phyloP scores from a whole-genome alignment of 169 alveolate genomes.

The Perkinsus olseni region DNA sequence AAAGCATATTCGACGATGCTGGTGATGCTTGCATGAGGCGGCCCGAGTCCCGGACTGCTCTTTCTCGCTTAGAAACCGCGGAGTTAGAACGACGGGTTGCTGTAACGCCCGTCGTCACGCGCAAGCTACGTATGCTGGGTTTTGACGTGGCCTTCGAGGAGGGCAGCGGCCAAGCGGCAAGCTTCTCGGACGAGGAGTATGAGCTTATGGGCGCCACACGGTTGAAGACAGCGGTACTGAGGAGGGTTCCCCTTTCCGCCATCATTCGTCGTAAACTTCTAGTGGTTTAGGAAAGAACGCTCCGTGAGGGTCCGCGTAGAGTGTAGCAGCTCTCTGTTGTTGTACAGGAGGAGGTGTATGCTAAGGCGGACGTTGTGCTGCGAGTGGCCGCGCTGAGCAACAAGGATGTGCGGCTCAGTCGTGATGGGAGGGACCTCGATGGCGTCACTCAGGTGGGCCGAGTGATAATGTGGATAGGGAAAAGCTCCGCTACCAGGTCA shows the following conservation, averaged over 20 bases:
- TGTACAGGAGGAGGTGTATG: background rate
- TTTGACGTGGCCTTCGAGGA: slow-evolving; percentile 44
- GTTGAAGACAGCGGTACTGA: background rate
- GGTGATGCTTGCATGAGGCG: background rate
- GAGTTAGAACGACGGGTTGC: slow-evolving; percentile 26
- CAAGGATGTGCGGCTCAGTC: background rate
- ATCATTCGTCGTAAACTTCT: no score
- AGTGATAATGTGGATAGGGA: no score
- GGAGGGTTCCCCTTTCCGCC: background rate
- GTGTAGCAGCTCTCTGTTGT: no score
- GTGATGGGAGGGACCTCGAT: background rate
- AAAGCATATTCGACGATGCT: background rate
- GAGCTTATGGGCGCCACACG: background rate
- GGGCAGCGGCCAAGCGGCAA: slow-evolving; percentile 51
- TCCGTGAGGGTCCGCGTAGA: no score
- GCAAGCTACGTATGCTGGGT: slow-evolving; percentile 38
- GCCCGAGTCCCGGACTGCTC: no score
- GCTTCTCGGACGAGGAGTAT: slow-evolving; percentile 39
- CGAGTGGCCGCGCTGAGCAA: background rate
- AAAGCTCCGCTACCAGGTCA: background rate
- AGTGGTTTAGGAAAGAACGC: no score
- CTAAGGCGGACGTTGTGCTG: background rate
- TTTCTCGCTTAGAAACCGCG: background rate
- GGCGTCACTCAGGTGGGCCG: background rate
- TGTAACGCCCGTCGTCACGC: slow-evolving; percentile 45